Evolutionary conservation across 2,329 filamentous ascomycete genomes (phyloP).

Genomic region (Colletotrichum lupini): DNA sequence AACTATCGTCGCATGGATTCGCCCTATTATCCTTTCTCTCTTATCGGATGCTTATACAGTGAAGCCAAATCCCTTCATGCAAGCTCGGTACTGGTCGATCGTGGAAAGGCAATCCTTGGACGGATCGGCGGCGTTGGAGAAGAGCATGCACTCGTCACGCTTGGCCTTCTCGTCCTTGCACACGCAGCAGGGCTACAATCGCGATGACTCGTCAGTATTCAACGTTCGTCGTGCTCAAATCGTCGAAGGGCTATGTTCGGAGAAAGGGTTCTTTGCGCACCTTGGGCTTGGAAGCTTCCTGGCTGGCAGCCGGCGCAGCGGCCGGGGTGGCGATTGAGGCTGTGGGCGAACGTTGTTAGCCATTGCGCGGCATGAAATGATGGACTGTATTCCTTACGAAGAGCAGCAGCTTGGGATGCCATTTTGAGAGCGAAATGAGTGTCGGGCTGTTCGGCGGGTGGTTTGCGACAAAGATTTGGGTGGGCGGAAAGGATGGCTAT

Average conservation of each 20-base stretch:
- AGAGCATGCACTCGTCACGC: constrained; percentile 99
- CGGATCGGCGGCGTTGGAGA: constrained; percentile 86
- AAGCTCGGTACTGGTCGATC: constrained; percentile 87
- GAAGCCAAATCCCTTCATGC: constrained; percentile 95
- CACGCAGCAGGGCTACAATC: constrained; percentile 87
- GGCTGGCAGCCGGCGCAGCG: constrained; percentile 42
- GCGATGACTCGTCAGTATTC: constrained; percentile 19
- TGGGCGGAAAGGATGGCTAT: constrained; percentile 1
- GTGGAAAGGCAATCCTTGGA: constrained; percentile 84
- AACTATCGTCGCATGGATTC: constrained; percentile 28
- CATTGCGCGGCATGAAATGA: not conserved
- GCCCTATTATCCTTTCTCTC: not conserved
- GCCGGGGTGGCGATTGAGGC: constrained; percentile 43
- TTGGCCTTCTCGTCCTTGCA: constrained; percentile 94
- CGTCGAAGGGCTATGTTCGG: not conserved
- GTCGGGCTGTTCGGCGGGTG: not conserved
- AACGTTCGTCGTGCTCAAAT: not conserved
- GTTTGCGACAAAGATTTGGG: constrained; percentile 1
- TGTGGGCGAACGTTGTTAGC: constrained; percentile 16
- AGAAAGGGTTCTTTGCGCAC: constrained; percentile 41
- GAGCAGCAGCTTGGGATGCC: constrained; percentile 43
- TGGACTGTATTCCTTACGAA: constrained; percentile 40
- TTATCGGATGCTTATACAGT: constrained; percentile 61
- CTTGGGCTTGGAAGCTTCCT: constrained; percentile 55
- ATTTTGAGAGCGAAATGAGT: constrained; percentile 37